Evolutionary conservation across 345 rosid genomes (phyloP).

Genomic region (Mallotus nudiflorus): DNA sequence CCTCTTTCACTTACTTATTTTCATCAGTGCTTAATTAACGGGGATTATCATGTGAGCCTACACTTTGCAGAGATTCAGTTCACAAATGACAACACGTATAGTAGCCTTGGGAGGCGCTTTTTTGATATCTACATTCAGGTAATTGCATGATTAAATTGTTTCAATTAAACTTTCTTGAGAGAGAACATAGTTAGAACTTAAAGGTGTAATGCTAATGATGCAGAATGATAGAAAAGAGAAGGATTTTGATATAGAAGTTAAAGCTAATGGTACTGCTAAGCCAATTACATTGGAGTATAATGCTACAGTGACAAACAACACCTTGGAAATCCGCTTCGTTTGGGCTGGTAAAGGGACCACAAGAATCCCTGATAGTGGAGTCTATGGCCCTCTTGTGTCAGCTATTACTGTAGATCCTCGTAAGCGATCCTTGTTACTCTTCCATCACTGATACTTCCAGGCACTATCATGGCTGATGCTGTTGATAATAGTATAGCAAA

Average conservation of each 20-base stretch:
- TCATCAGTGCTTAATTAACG: conserved; percentile 25
- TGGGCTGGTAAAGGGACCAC: conserved; percentile 21
- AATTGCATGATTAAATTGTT: background rate
- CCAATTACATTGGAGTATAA: background rate
- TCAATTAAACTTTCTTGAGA: too few relatives aligned
- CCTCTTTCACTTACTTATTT: conserved; percentile 26
- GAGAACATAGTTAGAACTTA: too few relatives aligned
- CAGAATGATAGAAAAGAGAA: conserved; percentile 4
- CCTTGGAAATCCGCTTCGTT: conserved; percentile 12
- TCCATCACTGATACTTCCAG: background rate
- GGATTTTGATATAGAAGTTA: conserved; percentile 14
- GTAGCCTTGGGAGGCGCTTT: conserved; percentile 31
- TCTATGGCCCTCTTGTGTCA: conserved; percentile 16
- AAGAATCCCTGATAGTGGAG: conserved; percentile 13
- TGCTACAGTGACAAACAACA: background rate
- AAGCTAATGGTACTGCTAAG: background rate
- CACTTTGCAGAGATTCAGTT: conserved; percentile 41
- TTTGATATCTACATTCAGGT: conserved; percentile 38
- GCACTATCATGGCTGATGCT: too few relatives aligned
- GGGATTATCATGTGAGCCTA: conserved; percentile 25
- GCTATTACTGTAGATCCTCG: conserved; percentile 15
- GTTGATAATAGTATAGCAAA: background rate
- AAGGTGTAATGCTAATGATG: too few relatives aligned
- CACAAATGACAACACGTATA: conserved; percentile 14
- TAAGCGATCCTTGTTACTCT: background rate